Percentiles rank a stretch among this genome's conserved stretches.
Conservation (phyloP, 176 grass and related monocot genomes). For the Carex littledalei region DNA sequence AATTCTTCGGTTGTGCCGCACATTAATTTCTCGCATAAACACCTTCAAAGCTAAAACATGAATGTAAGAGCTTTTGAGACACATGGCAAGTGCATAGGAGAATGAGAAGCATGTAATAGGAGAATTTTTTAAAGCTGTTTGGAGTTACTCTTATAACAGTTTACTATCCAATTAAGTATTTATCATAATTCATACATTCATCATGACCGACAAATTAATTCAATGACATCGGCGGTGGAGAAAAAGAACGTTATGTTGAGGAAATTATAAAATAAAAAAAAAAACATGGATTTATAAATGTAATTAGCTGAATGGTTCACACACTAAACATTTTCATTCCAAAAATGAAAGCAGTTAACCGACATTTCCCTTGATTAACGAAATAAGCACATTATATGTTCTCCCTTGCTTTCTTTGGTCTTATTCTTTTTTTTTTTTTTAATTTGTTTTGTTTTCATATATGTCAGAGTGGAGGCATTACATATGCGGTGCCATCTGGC, state of each 20-base stretch:
- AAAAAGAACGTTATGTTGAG: background rate
- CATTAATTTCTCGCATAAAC: background rate
- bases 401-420: background rate
- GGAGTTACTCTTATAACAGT: background rate
- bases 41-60: background rate
- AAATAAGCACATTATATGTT: background rate
- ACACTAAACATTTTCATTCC: background rate
- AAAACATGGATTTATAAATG: background rate
- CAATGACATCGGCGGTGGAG: background rate
- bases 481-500: constrained; percentile 56
- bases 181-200: background rate
- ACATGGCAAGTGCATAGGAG: background rate
- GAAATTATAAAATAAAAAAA: background rate
- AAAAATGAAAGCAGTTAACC: background rate
- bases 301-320: background rate
- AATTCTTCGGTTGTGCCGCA: background rate
- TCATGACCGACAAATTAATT: background rate
- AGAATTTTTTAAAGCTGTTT: background rate
- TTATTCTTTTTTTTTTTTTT: background rate
- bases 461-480: constrained; percentile 43
- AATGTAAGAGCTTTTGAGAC: background rate
- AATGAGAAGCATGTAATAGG: background rate
- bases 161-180: too few species aligned
- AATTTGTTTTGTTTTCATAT: background rate
- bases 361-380: background rate